Percentiles rank a stretch among this genome's conserved stretches.
phyloP scores from a whole-genome alignment of 1,284 basidiomycete species.

The Heterobasidion occidentale region DNA sequence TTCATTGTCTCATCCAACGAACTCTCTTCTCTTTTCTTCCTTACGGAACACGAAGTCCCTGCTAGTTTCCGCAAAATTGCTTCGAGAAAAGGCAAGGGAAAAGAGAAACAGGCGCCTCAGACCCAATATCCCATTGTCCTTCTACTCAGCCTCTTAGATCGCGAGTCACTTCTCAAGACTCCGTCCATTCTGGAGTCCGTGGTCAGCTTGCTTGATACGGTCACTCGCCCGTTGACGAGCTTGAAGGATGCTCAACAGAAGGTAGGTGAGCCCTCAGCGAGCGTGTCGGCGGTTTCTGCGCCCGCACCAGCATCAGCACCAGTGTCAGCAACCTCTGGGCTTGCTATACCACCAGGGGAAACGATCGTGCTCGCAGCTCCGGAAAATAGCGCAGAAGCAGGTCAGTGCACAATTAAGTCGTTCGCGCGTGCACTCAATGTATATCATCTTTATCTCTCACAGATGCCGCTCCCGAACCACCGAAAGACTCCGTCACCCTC shows the following conservation, averaged over 20 bases:
- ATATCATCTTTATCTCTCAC: not conserved
- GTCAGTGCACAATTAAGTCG: not conserved
- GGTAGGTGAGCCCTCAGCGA: slow-evolving; percentile 12
- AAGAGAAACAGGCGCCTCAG: slow-evolving; percentile 77
- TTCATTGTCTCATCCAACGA: slow-evolving; percentile 84
- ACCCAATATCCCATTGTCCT: slow-evolving; percentile 88
- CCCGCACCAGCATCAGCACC: slow-evolving; percentile 10
- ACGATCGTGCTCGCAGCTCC: not conserved
- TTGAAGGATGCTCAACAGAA: slow-evolving; percentile 45
- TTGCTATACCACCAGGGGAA: not conserved
- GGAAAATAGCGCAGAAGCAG: not conserved
- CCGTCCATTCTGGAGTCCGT: slow-evolving; percentile 89
- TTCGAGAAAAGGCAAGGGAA: slow-evolving; percentile 87
- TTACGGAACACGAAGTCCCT: slow-evolving; percentile 88
- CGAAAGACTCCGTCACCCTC: slow-evolving; percentile 16
- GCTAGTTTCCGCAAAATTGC: slow-evolving; percentile 60
- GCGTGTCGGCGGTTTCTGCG: not conserved
- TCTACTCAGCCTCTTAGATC: slow-evolving; percentile 79
- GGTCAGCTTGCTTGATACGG: slow-evolving; percentile 75
- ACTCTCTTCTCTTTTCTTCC: slow-evolving; percentile 82
- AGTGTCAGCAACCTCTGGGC: not conserved
- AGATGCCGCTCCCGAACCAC: not conserved
- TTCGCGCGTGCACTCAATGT: not conserved
- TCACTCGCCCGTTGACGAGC: slow-evolving; percentile 74
- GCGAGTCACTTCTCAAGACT: slow-evolving; percentile 76